Conservation (phyloP, 164 flowering plant species). For the Vitis cinerea region DNA sequence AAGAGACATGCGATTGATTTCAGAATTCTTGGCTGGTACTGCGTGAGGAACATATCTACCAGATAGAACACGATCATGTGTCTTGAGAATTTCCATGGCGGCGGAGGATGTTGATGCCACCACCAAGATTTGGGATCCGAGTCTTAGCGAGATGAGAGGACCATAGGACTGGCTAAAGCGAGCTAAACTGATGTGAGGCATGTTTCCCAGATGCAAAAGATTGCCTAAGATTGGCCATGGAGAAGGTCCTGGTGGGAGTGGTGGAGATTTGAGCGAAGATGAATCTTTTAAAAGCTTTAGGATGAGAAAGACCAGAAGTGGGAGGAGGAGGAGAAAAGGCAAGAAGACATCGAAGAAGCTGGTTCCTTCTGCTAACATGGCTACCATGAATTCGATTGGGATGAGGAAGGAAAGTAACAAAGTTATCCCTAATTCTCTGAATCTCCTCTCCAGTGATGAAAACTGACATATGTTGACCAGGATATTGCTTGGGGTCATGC, state of each 20-base stretch:
- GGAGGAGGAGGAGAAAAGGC: too few relatives aligned
- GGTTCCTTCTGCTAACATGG: neutral
- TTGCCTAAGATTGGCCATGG: conserved; percentile 48
- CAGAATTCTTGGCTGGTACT: neutral
- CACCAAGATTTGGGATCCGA: conserved; percentile 27
- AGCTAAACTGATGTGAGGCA: conserved; percentile 24
- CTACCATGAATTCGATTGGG: neutral
- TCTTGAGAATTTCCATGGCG: conserved; percentile 33
- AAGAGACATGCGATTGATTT: conserved; percentile 8
- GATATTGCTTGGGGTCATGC: too few relatives aligned
- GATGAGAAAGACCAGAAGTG: too few relatives aligned
- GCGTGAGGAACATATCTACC: conserved; percentile 19
- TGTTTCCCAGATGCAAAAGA: conserved; percentile 15
- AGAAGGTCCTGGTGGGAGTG: conserved; percentile 40
- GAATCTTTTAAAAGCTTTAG: too few relatives aligned
- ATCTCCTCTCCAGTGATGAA: too few relatives aligned
- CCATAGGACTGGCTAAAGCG: conserved; percentile 25
- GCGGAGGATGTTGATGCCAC: conserved; percentile 27
- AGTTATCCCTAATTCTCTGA: too few relatives aligned
- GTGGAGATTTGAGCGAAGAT: too few relatives aligned
- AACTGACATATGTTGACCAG: too few relatives aligned
- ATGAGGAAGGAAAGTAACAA: too few relatives aligned
- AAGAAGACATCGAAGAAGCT: too few relatives aligned
- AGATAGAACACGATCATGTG: conserved; percentile 21
- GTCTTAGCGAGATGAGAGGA: conserved; percentile 31